Base-by-base conservation (phyloP, 345 rosid genomes). In the Salix dunnii region DNA sequence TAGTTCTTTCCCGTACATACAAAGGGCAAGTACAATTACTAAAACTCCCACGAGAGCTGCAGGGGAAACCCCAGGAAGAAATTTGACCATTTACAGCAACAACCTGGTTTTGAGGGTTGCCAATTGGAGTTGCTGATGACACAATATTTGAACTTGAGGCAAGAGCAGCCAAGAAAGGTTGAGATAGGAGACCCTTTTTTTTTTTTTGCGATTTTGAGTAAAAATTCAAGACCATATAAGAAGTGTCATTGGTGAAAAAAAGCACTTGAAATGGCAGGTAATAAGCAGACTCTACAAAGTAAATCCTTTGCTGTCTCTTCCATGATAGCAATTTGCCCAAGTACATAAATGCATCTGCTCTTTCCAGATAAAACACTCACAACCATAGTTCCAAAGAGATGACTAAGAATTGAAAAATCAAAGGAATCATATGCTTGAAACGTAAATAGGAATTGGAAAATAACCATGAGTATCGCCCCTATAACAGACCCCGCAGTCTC, bases 71-170 rank as follows among this genome's bases (percentile, higher is more conserved):
- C 97, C 94, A 27, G 27, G 92, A 94, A 1, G 94, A 67, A 72
- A 92, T 89, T 80, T 76, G 79, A 74, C 98, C 88, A 74, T 87
- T 88, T 60, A 94, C 86, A 1, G 97, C 97, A 14, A 92, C 92
- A 35, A 92, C 92, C 74, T 92, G 85, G 77, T 94, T 94, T 73
- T 92, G 97, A 5, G 97, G 97, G 66, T 95, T 91, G 31, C 99
- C 96, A 72, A 91, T 95, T 0, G 97, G 97, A 77, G 99, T 90
- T 1, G 93, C 94, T 0, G 99, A 81, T 3, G 99, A 95, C 1
- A 97, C 97, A 0, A 92, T 90, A 78, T 95, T 92, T 0, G 96
- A 92, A 78, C 97, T 89, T 0, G 99, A 89, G 61, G 97, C 99
- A 46, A 95, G 85, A 23, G 97, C 97, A 1, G 92, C 86, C 30